Evolutionary conservation across 225 moss, liverwort and hornwort species (phyloP).

Genomic region (Lunularia cruciata): DNA sequence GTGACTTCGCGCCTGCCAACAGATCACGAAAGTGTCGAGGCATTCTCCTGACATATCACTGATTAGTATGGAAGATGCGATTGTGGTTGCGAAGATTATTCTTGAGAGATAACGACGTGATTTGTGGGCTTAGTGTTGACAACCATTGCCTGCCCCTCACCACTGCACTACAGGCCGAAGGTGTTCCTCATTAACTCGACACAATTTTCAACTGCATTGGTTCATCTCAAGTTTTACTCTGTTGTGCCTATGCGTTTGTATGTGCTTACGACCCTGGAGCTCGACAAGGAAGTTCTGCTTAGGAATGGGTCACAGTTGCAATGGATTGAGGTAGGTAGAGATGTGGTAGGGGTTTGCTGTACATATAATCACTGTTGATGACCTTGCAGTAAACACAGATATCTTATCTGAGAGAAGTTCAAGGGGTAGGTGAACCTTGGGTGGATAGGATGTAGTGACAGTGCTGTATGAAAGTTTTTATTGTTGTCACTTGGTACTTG

Average conservation of each 20-base stretch:
- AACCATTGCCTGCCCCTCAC: constrained; percentile 6
- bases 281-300: background rate
- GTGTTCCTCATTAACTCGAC: constrained; percentile 16
- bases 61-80: constrained; percentile 4
- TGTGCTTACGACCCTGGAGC: constrained; percentile 11
- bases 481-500: background rate
- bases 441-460: constrained; percentile 14
- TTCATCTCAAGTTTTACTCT: constrained; percentile 4
- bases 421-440: constrained; percentile 7
- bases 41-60: constrained; percentile 5
- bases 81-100: constrained; percentile 14
- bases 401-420: background rate
- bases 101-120: constrained; percentile 18
- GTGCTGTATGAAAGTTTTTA: constrained; percentile 2
- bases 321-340: constrained; percentile 4
- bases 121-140: constrained; percentile 20
- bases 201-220: constrained; percentile 17
- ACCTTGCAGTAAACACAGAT: constrained; percentile 14
- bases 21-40: constrained; percentile 7
- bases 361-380: constrained; percentile 14
- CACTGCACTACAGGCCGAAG: constrained; percentile 17
- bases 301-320: constrained; percentile 18
- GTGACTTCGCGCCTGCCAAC: constrained; percentile 8
- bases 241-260: constrained; percentile 8
- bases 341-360: constrained; percentile 9